Evolutionary conservation across 75 land plant genomes (phyloP), one percentile per base, ranked within the genome.

Genomic region (Pinus taeda): DNA sequence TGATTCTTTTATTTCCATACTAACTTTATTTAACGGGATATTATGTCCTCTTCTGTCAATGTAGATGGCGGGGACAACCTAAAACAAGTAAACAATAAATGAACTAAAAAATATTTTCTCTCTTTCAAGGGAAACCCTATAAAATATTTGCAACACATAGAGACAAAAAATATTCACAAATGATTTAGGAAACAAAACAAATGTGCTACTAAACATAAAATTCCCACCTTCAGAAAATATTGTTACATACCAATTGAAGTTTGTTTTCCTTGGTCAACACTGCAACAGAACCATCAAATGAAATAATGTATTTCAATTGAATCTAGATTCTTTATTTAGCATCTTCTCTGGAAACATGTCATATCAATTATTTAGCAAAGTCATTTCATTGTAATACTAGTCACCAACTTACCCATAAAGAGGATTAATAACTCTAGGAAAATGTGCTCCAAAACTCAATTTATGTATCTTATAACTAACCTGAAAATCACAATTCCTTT

Each of bases 41-140:
- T 80, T 90, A 33, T 78, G 83, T 13, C 94, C 96, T 65, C 79
- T 87, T 60, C 87, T 87, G 77, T 93, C 88, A 59, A 87, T 92
- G 77, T 93, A 96, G 9, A 88, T 83, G 3, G 97, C 92, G 18
- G 98, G 97, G 62, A 96, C 98, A 76, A 96, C 96, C 98, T 95
- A 76, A 76, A 77, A 56, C 58, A 63, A 73, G 63, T 14, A 67
- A 30, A 29, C 37, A 61, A 39, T 29, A 71, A 59, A 77, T 4
- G 5, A 74, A 39, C 0, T 26, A 42, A 75, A 75, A 77, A 45
- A 37, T 11, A 42, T 15, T 49, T 20, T 17, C 20, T 45, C 53
- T 49, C 55, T 49, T 30, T 33, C 15, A 45, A 26, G 63, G 15
- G n/a, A 42, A 73, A 73, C 18, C 0, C 13, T 26, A 56, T 11